These are phyloP conservation scores for Lachnellula willkommii DNA, from an alignment of 2,329 filamentous ascomycete species.

Conservation along the genomic window DNA sequence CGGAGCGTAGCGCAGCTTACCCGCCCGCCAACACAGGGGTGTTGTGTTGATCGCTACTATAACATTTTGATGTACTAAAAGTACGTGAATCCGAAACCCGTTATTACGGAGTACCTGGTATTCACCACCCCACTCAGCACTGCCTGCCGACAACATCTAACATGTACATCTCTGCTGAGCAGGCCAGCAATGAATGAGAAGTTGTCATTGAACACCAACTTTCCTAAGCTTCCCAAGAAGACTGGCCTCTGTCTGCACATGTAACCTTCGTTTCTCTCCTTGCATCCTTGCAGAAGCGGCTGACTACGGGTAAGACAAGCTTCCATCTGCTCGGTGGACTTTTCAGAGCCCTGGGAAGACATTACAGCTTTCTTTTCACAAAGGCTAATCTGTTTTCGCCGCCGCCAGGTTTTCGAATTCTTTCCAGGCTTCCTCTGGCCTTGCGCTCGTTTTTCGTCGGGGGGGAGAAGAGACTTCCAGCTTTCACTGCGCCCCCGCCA, in stretches of 20 bases:
- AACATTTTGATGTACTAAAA: slow-evolving; percentile 9
- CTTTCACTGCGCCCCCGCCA: not conserved
- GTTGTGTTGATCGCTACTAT: slow-evolving; percentile 13
- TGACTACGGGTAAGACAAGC: slow-evolving; percentile 13
- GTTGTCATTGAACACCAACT: not conserved
- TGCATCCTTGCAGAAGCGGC: slow-evolving; percentile 1
- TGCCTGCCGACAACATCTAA: not conserved
- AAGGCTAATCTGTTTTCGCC: slow-evolving; percentile 1
- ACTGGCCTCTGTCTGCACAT: not conserved
- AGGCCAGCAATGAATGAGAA: not conserved
- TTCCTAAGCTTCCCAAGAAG: not conserved
- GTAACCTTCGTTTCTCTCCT: not conserved
- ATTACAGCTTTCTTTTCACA: not conserved
- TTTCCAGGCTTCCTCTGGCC: slow-evolving; percentile 1
- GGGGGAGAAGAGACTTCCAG: not conserved
- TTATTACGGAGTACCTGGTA: not conserved
- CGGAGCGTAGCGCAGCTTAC: slow-evolving; percentile 4
- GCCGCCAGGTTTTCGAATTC: not conserved
- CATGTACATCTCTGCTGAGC: not conserved
- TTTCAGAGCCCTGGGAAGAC: not conserved
- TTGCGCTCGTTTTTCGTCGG: not conserved
- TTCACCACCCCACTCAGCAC: not conserved
- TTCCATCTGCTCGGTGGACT: not conserved
- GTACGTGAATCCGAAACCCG: slow-evolving; percentile 11
- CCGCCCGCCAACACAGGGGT: slow-evolving; percentile 7